Conservation (phyloP, 176 grass and related monocot species). For the Pharus latifolius region DNA sequence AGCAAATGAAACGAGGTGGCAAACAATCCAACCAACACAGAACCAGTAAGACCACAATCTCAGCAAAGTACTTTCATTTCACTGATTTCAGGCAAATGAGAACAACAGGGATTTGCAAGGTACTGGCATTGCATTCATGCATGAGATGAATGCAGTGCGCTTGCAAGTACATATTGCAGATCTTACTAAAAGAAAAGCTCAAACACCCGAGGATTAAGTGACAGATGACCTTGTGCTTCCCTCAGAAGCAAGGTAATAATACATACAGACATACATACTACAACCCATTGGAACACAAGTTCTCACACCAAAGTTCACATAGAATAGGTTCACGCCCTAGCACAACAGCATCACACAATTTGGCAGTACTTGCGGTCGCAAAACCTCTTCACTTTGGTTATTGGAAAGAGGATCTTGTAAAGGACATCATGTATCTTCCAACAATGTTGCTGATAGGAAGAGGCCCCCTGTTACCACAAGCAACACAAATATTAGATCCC, state of each 20-base stretch:
- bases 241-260: background rate
- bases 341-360: background rate
- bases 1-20: too few relatives aligned
- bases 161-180: background rate
- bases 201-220: background rate
- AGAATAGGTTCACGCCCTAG: background rate
- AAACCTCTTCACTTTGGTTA: slow-evolving; percentile 2
- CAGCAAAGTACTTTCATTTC: too few relatives aligned
- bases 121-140: background rate
- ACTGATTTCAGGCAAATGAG: background rate
- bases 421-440: slow-evolving; percentile 44
- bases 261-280: background rate
- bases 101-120: background rate
- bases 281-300: background rate
- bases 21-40: too few relatives aligned
- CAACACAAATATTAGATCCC: background rate
- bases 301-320: background rate
- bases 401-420: slow-evolving; percentile 36
- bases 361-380: background rate
- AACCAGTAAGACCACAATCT: too few relatives aligned
- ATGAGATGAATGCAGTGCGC: background rate
- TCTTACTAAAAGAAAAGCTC: background rate
- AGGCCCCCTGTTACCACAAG: slow-evolving; percentile 35
- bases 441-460: slow-evolving; percentile 34
- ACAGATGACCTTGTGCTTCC: background rate